Percentiles rank a stretch among this genome's conserved stretches.
Evolutionary conservation across 2,329 filamentous ascomycete species (phyloP).

Genomic region (Penicillium sp.): DNA sequence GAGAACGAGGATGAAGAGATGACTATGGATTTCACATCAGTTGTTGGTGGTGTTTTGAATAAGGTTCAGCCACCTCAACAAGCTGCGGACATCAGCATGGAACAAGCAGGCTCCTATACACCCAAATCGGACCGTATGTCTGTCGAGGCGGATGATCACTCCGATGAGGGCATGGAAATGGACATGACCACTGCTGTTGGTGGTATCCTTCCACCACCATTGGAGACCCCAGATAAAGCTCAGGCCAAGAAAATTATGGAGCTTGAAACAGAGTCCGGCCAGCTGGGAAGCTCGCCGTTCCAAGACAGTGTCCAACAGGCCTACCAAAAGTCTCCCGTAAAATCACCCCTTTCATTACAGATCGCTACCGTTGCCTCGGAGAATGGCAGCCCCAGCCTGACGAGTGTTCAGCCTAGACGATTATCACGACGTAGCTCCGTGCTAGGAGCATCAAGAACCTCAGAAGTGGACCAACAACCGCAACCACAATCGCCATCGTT

Average conservation of each 20-base stretch:
- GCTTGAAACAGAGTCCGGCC: conserved; percentile 57
- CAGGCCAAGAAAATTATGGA: conserved; percentile 64
- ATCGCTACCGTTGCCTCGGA: conserved; percentile 50
- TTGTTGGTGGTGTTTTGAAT: conserved; percentile 48
- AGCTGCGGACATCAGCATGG: conserved; percentile 19
- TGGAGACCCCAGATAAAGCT: conserved; percentile 46
- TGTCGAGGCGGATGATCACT: conserved; percentile 35
- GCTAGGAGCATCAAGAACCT: conserved; percentile 48
- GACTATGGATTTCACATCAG: conserved; percentile 54
- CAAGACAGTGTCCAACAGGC: conserved; percentile 41
- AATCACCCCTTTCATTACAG: conserved; percentile 36
- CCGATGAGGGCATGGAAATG: conserved; percentile 53
- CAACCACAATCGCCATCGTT: conserved; percentile 47
- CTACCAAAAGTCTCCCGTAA: conserved; percentile 30
- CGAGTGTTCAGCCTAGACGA: conserved; percentile 55
- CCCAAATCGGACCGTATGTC: conserved; percentile 28
- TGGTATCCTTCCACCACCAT: conserved; percentile 55
- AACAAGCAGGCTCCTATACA: conserved; percentile 14
- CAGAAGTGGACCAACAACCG: conserved; percentile 44
- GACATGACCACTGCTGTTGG: conserved; percentile 61
- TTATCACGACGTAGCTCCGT: conserved; percentile 51
- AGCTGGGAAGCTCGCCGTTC: conserved; percentile 53
- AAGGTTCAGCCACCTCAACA: conserved; percentile 23
- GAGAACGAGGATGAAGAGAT: conserved; percentile 49
- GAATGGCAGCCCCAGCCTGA: conserved; percentile 60